A percentile compares a stretch with the other conserved stretches of the same genome.
Evolutionary conservation across 495 filamentous ascomycete species (phyloP).

Genomic region (Aspergillus ostianus): DNA sequence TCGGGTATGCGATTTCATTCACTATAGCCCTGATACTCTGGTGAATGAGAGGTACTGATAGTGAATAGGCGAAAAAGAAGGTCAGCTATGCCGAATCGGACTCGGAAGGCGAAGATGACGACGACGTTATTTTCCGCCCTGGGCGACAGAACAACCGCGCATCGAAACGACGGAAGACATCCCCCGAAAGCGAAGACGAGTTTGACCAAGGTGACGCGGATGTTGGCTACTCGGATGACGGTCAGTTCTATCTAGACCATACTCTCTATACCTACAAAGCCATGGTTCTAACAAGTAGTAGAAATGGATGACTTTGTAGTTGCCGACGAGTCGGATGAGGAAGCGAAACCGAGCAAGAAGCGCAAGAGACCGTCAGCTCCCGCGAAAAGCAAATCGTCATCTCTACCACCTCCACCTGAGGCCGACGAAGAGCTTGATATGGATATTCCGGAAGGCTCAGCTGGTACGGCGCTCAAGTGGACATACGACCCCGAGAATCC

Average conservation of each 20-base stretch:
- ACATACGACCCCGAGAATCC: constrained; percentile 76
- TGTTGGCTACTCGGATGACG: constrained; percentile 55
- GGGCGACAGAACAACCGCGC: constrained; percentile 35
- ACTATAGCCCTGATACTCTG: not conserved
- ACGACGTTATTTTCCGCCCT: constrained; percentile 50
- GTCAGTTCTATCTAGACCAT: constrained; percentile 45
- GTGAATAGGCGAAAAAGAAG: constrained; percentile 42
- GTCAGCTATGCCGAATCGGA: constrained; percentile 50
- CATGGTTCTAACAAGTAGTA: constrained; percentile 31
- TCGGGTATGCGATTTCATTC: constrained; percentile 31
- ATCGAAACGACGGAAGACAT: constrained; percentile 52
- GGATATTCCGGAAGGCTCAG: constrained; percentile 50
- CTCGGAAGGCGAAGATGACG: constrained; percentile 55
- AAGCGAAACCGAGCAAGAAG: constrained; percentile 64
- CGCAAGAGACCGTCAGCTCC: constrained; percentile 60
- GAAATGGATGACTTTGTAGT: constrained; percentile 87
- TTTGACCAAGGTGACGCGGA: constrained; percentile 58
- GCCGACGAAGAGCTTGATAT: constrained; percentile 52
- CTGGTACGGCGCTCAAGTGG: constrained; percentile 83
- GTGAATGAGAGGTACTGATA: constrained; percentile 11
- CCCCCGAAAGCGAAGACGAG: constrained; percentile 63
- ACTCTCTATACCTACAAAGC: not conserved
- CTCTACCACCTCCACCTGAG: constrained; percentile 46
- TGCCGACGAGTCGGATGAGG: constrained; percentile 76
- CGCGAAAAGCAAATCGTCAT: constrained; percentile 53